A percentile compares a stretch with the other conserved stretches of the same genome.
These are phyloP conservation scores for Hericium coralloides DNA, from an alignment of 768 basidiomycete species.

Conservation along the genomic window DNA sequence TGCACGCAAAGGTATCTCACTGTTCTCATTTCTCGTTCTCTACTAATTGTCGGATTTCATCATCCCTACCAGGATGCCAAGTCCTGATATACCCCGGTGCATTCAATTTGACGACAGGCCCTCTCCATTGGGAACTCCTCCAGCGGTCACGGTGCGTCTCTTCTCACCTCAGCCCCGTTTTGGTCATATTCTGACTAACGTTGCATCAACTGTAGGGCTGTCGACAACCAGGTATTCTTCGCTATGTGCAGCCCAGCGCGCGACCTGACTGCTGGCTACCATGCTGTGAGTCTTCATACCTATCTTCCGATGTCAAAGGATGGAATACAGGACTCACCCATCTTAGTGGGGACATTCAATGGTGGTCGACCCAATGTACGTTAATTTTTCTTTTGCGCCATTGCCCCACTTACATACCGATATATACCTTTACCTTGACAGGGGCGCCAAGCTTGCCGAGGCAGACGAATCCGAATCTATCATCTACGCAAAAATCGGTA, in stretches of 20 bases:
- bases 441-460: slow-evolving; percentile 67
- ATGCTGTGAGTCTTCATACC: slow-evolving; percentile 52
- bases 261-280: slow-evolving; percentile 72
- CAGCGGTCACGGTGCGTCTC: slow-evolving; percentile 61
- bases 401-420: slow-evolving; percentile 2
- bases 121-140: slow-evolving; percentile 91
- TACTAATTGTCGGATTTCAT: not conserved
- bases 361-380: slow-evolving; percentile 85
- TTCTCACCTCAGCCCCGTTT: not conserved
- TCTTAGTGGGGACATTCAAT: slow-evolving; percentile 82
- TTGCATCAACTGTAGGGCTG: slow-evolving; percentile 50
- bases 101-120: slow-evolving; percentile 94
- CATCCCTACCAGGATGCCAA: slow-evolving; percentile 54
- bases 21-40: not conserved
- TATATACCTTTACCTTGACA: slow-evolving; percentile 20
- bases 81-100: slow-evolving; percentile 89
- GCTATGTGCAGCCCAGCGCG: slow-evolving; percentile 95
- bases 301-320: not conserved
- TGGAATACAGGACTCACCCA: not conserved
- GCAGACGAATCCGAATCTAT: slow-evolving; percentile 75
- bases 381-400: not conserved
- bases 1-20: slow-evolving; percentile 63
- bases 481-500: slow-evolving; percentile 74
- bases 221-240: slow-evolving; percentile 96
- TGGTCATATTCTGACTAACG: not conserved